Evolutionary conservation across 805 yeast genomes (phyloP).

Genomic region (Candida oleophila): DNA sequence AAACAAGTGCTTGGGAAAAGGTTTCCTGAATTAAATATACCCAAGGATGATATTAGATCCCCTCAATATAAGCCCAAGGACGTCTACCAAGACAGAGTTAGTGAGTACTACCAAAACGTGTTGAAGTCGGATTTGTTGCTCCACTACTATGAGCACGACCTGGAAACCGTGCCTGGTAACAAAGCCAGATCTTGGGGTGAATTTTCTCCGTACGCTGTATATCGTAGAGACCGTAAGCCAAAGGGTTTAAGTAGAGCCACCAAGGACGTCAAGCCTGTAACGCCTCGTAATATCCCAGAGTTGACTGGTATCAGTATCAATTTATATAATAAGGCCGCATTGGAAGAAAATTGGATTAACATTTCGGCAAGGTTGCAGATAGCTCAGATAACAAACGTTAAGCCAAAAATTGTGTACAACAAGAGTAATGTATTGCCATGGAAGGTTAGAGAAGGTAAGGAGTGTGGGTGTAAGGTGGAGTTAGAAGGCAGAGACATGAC

Average conservation of each 20-base stretch:
- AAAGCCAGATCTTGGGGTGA: constrained; percentile 85
- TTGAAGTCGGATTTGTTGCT: constrained; percentile 75
- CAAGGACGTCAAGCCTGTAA: constrained; percentile 68
- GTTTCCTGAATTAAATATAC: constrained; percentile 63
- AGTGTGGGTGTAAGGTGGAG: constrained; percentile 85
- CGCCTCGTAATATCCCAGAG: constrained; percentile 69
- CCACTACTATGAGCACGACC: constrained; percentile 71
- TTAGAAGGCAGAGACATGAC: constrained; percentile 78
- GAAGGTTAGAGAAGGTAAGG: constrained; percentile 84
- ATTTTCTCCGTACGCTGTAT: constrained; percentile 82
- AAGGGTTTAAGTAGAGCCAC: constrained; percentile 72
- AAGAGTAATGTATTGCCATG: constrained; percentile 80
- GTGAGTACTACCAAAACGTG: constrained; percentile 73
- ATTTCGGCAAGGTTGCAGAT: constrained; percentile 75
- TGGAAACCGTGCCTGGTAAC: constrained; percentile 54
- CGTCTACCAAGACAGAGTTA: constrained; percentile 76
- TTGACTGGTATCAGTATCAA: constrained; percentile 68
- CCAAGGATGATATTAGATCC: constrained; percentile 75
- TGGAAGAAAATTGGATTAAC: constrained; percentile 67
- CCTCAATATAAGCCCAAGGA: constrained; percentile 73
- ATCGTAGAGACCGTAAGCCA: constrained; percentile 77
- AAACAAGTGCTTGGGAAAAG: constrained; percentile 75
- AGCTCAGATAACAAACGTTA: constrained; percentile 92
- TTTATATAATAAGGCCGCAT: constrained; percentile 73
- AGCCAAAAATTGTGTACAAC: constrained; percentile 71